These are phyloP conservation scores for Lactuca sativa DNA, from an alignment of 129 eudicot species.

Conservation along the genomic window DNA sequence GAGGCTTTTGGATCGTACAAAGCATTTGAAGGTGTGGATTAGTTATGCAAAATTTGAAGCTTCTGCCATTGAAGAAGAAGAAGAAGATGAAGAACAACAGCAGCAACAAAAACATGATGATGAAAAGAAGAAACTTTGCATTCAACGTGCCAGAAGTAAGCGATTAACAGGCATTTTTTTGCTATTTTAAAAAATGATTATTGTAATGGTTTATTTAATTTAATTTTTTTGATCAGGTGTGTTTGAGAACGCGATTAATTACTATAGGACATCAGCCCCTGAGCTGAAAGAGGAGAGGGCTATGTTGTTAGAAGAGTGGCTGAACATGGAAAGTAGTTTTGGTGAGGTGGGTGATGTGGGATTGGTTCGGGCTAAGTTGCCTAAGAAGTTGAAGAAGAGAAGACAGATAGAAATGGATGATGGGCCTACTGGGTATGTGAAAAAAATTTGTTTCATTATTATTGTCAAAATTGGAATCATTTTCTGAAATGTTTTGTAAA, in stretches of 20 bases:
- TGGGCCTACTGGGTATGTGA: constrained; percentile 86
- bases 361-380: constrained; percentile 63
- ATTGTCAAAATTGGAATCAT: background rate
- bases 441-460: background rate
- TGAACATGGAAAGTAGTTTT: constrained; percentile 62
- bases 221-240: constrained; percentile 47
- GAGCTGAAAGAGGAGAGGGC: constrained; percentile 86
- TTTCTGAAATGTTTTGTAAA: background rate
- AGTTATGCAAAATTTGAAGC: constrained; percentile 95
- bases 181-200: background rate
- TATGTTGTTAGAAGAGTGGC: constrained; percentile 87
- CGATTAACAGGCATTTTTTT: background rate
- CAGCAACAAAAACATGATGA: background rate
- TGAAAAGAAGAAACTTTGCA: constrained; percentile 50
- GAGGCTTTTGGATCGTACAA: constrained; percentile 83
- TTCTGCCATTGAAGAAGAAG: constrained; percentile 65
- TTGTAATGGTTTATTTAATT: constrained; percentile 3
- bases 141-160: constrained; percentile 78
- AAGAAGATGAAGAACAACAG: constrained; percentile 32
- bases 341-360: constrained; percentile 73
- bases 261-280: constrained; percentile 73
- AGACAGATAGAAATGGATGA: constrained; percentile 71
- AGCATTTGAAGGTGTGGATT: constrained; percentile 92
- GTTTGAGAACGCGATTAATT: constrained; percentile 70
- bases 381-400: constrained; percentile 84